phyloP scores from a whole-genome alignment of 331 rosid species.

The Malus hybrid region DNA sequence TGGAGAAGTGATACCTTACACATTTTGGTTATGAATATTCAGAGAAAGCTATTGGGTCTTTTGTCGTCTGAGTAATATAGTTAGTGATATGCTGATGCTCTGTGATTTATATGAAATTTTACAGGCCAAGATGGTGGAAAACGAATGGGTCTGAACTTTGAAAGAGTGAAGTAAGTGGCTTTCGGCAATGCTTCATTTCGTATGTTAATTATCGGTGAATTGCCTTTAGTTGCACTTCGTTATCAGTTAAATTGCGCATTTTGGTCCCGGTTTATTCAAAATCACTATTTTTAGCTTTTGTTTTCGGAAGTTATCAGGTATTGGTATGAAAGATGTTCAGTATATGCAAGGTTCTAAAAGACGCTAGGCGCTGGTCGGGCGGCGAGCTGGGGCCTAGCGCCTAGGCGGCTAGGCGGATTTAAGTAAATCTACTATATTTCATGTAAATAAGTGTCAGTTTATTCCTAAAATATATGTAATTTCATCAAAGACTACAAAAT shows the following conservation, averaged over 20 bases:
- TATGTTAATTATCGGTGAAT: not conserved
- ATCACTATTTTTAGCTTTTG: not conserved
- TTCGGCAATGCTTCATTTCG: not conserved
- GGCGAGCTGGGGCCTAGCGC: no score
- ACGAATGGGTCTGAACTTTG: conserved; percentile 91
- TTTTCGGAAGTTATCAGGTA: not conserved
- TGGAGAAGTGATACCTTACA: not conserved
- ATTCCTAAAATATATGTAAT: no score
- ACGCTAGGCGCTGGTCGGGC: accelerated
- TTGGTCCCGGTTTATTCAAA: not conserved
- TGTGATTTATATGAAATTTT: conserved; percentile 14
- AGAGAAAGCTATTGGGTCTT: not conserved
- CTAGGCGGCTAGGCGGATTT: no score
- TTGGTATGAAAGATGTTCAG: not conserved
- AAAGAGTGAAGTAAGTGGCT: conserved; percentile 73
- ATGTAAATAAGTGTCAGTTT: no score
- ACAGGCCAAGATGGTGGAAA: conserved; percentile 86
- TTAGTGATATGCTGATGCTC: conserved; percentile 15
- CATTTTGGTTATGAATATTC: not conserved
- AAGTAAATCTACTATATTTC: no score
- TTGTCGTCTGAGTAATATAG: not conserved
- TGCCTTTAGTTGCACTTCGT: not conserved
- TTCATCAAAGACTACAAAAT: no score
- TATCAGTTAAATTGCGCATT: not conserved
- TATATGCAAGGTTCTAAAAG: not conserved